Percentiles rank a stretch among this genome's conserved stretches.
These are phyloP conservation scores for Lactarius tabidus DNA, from an alignment of 768 basidiomycete genomes.

Conservation along the genomic window DNA sequence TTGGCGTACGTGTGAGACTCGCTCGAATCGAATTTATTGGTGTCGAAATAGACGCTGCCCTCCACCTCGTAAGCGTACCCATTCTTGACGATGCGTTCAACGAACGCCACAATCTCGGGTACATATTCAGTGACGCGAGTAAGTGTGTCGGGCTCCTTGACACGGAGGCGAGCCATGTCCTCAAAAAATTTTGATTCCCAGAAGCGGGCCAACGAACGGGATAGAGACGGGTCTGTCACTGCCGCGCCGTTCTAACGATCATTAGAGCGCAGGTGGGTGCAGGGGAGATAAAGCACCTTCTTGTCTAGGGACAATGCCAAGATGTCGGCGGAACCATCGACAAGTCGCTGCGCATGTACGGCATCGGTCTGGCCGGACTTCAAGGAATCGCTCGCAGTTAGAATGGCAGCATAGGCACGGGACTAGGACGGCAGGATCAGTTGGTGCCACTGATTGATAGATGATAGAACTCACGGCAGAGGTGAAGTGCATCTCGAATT, in stretches of 20 bases:
- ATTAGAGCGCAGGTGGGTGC: constrained; percentile 11
- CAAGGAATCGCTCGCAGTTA: constrained; percentile 43
- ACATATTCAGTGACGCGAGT: constrained; percentile 98
- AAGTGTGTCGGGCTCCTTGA: constrained; percentile 83
- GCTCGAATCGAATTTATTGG: constrained; percentile 70
- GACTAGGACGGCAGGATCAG: constrained; percentile 33
- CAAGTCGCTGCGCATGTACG: constrained; percentile 51
- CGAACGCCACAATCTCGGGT: constrained; percentile 88
- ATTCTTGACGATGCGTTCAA: constrained; percentile 78
- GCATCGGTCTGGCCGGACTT: constrained; percentile 38
- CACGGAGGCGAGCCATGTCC: constrained; percentile 86
- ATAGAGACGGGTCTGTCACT: constrained; percentile 84
- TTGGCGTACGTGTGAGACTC: constrained; percentile 86
- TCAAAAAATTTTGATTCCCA: constrained; percentile 91
- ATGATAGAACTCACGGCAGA: constrained; percentile 55
- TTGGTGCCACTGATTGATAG: constrained; percentile 20
- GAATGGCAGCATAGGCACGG: constrained; percentile 51
- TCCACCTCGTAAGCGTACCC: constrained; percentile 75
- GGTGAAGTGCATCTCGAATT: constrained; percentile 84
- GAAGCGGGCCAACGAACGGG: constrained; percentile 71
- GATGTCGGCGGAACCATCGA: constrained; percentile 75
- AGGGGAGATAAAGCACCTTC: constrained; percentile 45
- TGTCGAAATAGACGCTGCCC: constrained; percentile 93
- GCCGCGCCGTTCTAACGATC: constrained; percentile 61
- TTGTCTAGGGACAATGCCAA: constrained; percentile 69